Conservation (phyloP, 2,329 filamentous ascomycete genomes). For the Cytospora mali region DNA sequence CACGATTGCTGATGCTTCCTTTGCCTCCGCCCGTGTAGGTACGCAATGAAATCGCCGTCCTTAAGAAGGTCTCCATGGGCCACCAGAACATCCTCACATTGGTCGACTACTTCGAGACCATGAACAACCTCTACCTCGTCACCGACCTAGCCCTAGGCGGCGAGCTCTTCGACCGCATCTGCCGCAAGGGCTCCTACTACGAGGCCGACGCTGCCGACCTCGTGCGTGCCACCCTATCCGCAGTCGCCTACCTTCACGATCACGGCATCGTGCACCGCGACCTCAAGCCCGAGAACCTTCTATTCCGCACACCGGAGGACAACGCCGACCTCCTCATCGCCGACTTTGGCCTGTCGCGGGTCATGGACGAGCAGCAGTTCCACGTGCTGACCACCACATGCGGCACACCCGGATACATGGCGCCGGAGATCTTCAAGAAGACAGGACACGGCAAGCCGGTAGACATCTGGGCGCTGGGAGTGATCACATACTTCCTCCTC, state of each 20-base stretch:
- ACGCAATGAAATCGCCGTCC: slow-evolving; percentile 94
- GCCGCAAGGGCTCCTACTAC: slow-evolving; percentile 97
- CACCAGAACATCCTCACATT: slow-evolving; percentile 97
- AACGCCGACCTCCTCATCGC: slow-evolving; percentile 96
- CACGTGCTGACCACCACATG: slow-evolving; percentile 97
- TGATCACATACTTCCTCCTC: slow-evolving; percentile 97
- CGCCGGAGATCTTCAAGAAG: slow-evolving; percentile 99
- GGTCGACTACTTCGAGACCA: slow-evolving; percentile 99
- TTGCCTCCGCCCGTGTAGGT: slow-evolving; percentile 58
- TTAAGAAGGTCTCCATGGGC: slow-evolving; percentile 98
- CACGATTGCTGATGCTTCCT: slow-evolving; percentile 10
- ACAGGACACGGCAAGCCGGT: slow-evolving; percentile 97
- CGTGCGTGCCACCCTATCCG: slow-evolving; percentile 90
- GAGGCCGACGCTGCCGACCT: slow-evolving; percentile 95
- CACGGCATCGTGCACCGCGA: slow-evolving; percentile 98
- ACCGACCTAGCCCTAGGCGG: slow-evolving; percentile 95
- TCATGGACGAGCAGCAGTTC: slow-evolving; percentile 99
- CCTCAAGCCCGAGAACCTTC: slow-evolving; percentile 93
- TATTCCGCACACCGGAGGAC: slow-evolving; percentile 96
- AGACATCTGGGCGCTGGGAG: slow-evolving; percentile 96
- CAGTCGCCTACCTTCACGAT: slow-evolving; percentile 98
- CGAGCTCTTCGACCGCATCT: slow-evolving; percentile 97
- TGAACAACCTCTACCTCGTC: slow-evolving; percentile 99
- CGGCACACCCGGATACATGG: slow-evolving; percentile 98
- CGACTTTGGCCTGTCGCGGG: slow-evolving; percentile 91